These are phyloP conservation scores for Epichloe uncinata DNA, from an alignment of 2,329 filamentous ascomycete species.

Conservation along the genomic window DNA sequence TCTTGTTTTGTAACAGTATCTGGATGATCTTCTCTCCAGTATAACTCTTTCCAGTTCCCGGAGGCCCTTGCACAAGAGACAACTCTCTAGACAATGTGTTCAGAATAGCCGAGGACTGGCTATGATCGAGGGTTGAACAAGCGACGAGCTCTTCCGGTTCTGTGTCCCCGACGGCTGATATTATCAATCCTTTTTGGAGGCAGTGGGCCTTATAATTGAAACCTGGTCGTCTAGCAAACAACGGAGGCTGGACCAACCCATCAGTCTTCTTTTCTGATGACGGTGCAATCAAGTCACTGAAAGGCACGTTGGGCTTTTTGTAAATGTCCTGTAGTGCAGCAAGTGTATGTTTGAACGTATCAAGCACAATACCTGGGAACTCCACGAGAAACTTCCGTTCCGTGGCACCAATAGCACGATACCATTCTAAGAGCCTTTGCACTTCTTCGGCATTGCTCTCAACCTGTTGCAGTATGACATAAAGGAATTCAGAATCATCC, in stretches of 20 bases:
- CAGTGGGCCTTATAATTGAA: slow-evolving; percentile 36
- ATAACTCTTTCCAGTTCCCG: slow-evolving; percentile 56
- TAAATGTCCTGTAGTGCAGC: slow-evolving; percentile 41
- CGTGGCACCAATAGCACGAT: slow-evolving; percentile 7
- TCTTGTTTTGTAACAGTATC: slow-evolving; percentile 32
- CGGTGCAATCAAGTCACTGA: slow-evolving; percentile 32
- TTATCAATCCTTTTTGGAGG: slow-evolving; percentile 15
- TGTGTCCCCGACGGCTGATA: slow-evolving; percentile 9
- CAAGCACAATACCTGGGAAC: slow-evolving; percentile 46
- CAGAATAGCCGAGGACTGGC: slow-evolving; percentile 37
- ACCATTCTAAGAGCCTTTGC: slow-evolving; percentile 17
- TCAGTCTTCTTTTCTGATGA: slow-evolving; percentile 7
- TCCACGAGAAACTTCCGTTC: slow-evolving; percentile 34
- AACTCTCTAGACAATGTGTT: slow-evolving; percentile 37
- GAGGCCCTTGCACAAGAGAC: slow-evolving; percentile 55
- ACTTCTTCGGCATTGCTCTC: slow-evolving; percentile 10
- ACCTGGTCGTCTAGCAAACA: slow-evolving; percentile 32
- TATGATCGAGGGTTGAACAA: slow-evolving; percentile 36
- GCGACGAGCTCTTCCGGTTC: slow-evolving; percentile 14
- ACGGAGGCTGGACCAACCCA: slow-evolving; percentile 28
- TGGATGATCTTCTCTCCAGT: slow-evolving; percentile 46
- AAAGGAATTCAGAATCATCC: slow-evolving; percentile 17
- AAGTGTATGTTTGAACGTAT: slow-evolving; percentile 44
- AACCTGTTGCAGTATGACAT: slow-evolving; percentile 19
- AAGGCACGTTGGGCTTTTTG: slow-evolving; percentile 29